Percentiles rank a stretch among this genome's conserved stretches.
Evolutionary conservation across 2,329 filamentous ascomycete species (phyloP).

Genomic region (Cryoendolithus antarcticus): DNA sequence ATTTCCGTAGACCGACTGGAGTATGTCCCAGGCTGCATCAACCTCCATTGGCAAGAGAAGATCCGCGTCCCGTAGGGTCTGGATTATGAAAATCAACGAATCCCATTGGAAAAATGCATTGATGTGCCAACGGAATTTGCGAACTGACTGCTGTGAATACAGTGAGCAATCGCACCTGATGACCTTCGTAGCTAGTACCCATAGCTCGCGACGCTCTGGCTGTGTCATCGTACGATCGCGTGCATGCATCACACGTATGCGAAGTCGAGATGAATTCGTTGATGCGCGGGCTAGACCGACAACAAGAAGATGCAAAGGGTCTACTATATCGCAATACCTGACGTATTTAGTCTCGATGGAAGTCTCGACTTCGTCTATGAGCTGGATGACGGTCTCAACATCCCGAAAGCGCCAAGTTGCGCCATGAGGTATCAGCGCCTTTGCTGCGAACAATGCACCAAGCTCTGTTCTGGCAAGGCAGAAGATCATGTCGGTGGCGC

Average conservation of each 20-base stretch:
- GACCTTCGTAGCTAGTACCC: too few relatives aligned
- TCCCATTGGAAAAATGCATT: constrained; percentile 38
- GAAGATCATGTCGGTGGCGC: constrained; percentile 42
- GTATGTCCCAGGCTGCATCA: constrained; percentile 32
- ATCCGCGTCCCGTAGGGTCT: constrained; percentile 19
- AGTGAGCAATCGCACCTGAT: too few relatives aligned
- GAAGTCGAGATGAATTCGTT: constrained; percentile 31
- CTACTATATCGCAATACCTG: constrained; percentile 32
- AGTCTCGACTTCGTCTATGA: constrained; percentile 29
- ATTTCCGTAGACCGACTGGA: constrained; percentile 32
- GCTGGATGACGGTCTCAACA: background rate
- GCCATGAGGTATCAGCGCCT: constrained; percentile 1
- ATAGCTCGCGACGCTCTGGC: too few relatives aligned
- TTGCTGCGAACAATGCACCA: constrained; percentile 25
- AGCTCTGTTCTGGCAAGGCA: constrained; percentile 31
- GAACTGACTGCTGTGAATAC: too few relatives aligned
- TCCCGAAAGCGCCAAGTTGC: constrained; percentile 2
- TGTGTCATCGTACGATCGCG: too few relatives aligned
- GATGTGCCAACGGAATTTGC: constrained; percentile 38
- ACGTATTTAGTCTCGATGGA: constrained; percentile 31
- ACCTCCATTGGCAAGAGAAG: constrained; percentile 7
- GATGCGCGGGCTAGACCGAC: constrained; percentile 32
- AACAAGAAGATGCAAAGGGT: constrained; percentile 33
- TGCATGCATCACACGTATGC: constrained; percentile 16
- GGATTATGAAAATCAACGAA: constrained; percentile 25